phyloP scores from a whole-genome alignment of 768 basidiomycete species.

The Lentinus tigrinus region DNA sequence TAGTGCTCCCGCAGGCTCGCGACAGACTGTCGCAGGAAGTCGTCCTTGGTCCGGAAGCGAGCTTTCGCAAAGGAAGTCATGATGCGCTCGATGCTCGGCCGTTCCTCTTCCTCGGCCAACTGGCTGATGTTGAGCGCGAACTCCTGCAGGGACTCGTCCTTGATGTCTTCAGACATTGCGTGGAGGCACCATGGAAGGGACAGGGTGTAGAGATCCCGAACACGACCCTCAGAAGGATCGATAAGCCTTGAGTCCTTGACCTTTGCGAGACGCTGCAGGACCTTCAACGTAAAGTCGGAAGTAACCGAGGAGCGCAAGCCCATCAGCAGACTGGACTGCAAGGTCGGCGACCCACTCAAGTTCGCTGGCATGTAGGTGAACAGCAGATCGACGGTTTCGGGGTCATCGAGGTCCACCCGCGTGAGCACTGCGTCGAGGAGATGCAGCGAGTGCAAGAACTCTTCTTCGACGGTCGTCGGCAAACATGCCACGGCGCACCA shows the following conservation, averaged over 20 bases:
- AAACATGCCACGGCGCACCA: constrained; percentile 85
- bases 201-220: constrained; percentile 80
- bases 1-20: constrained; percentile 85
- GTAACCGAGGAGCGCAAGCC: constrained; percentile 82
- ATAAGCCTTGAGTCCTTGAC: constrained; percentile 64
- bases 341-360: constrained; percentile 63
- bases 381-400: constrained; percentile 64
- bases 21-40: constrained; percentile 89
- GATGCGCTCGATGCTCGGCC: constrained; percentile 80
- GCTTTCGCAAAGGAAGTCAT: constrained; percentile 86
- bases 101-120: constrained; percentile 71
- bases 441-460: constrained; percentile 67
- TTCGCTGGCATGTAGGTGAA: constrained; percentile 64
- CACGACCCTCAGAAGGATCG: constrained; percentile 66
- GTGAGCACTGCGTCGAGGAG: constrained; percentile 65
- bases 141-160: constrained; percentile 57
- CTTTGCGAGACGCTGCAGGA: constrained; percentile 62
- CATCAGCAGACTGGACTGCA: constrained; percentile 71
- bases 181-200: constrained; percentile 88
- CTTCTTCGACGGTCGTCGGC: constrained; percentile 77
- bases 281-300: constrained; percentile 60
- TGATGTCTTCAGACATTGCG: constrained; percentile 63
- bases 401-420: constrained; percentile 71
- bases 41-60: constrained; percentile 89
- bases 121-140: constrained; percentile 73